Percentiles rank a stretch among this genome's conserved stretches.
Evolutionary conservation across 768 basidiomycete genomes (phyloP).

Genomic region (Sutorius australiensis): DNA sequence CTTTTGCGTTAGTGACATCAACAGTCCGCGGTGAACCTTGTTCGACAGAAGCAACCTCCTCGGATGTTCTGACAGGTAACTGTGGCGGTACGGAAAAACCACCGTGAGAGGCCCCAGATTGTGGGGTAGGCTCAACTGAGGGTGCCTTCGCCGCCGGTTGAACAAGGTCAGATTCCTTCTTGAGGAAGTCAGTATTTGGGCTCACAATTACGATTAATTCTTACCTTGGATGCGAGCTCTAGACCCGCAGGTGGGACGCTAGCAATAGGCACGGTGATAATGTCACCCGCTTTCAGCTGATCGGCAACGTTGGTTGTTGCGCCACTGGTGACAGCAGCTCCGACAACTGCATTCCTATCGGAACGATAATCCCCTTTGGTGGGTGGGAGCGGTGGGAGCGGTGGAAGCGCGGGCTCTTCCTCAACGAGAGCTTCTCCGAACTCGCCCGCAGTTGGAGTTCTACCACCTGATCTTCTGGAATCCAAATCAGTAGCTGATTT

Average conservation of each 20-base stretch:
- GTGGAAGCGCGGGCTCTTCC: slow-evolving; percentile 33
- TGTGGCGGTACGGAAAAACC: not conserved
- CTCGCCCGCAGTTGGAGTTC: slow-evolving; percentile 51
- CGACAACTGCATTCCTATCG: slow-evolving; percentile 19
- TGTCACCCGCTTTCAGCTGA: slow-evolving; percentile 6
- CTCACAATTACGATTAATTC: not conserved
- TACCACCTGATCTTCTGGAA: slow-evolving; percentile 31
- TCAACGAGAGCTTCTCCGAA: slow-evolving; percentile 67
- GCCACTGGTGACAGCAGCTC: slow-evolving; percentile 21
- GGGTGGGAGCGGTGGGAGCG: slow-evolving; percentile 13
- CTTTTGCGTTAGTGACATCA: not conserved
- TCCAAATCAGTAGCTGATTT: slow-evolving; percentile 20
- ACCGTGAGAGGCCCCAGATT: slow-evolving; percentile 1
- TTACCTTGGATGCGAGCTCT: slow-evolving; percentile 9
- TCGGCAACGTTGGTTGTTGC: slow-evolving; percentile 18
- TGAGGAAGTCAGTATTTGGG: slow-evolving; percentile 3
- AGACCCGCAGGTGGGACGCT: not conserved
- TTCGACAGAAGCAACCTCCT: slow-evolving; percentile 6
- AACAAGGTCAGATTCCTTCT: slow-evolving; percentile 3
- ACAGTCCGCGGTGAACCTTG: not conserved
- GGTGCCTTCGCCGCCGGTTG: slow-evolving; percentile 2
- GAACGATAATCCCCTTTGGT: slow-evolving; percentile 30
- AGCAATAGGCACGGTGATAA: not conserved
- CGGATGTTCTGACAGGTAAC: not conserved
- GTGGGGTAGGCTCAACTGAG: slow-evolving; percentile 18